Evolutionary conservation across 441 rosid genomes (phyloP).

Genomic region (Erysimum cheiri): DNA sequence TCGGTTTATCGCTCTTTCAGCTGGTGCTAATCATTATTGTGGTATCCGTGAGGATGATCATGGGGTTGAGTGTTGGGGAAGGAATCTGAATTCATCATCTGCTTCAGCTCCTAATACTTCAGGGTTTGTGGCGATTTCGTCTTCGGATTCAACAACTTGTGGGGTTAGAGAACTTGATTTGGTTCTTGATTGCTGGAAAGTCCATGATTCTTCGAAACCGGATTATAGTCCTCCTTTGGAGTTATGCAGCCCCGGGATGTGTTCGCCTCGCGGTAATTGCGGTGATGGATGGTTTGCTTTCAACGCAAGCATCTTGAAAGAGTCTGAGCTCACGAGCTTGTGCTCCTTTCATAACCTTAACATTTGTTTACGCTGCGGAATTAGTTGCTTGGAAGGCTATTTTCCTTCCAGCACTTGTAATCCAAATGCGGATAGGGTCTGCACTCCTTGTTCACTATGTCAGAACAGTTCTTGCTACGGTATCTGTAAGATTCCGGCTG

Average conservation of each 20-base stretch:
- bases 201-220: slow-evolving; percentile 47
- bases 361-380: slow-evolving; percentile 72
- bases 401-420: slow-evolving; percentile 72
- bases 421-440: slow-evolving; percentile 61
- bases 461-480: slow-evolving; percentile 76
- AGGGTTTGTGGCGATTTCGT: slow-evolving; percentile 77
- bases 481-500: slow-evolving; percentile 51
- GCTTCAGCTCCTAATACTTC: slow-evolving; percentile 56
- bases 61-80: slow-evolving; percentile 85
- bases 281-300: slow-evolving; percentile 60
- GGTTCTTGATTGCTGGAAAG: slow-evolving; percentile 82
- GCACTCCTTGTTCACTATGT: slow-evolving; percentile 83
- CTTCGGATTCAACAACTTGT: slow-evolving; percentile 73
- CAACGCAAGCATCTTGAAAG: slow-evolving; percentile 79
- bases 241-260: slow-evolving; percentile 78
- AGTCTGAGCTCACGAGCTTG: slow-evolving; percentile 62
- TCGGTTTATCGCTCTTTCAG: slow-evolving; percentile 61
- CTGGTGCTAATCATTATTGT: slow-evolving; percentile 73
- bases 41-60: slow-evolving; percentile 78
- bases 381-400: slow-evolving; percentile 69
- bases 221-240: slow-evolving; percentile 76
- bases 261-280: slow-evolving; percentile 58
- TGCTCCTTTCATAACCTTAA: slow-evolving; percentile 62
- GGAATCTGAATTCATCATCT: slow-evolving; percentile 42
- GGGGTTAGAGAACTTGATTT: slow-evolving; percentile 77